Conservation (phyloP, 306 rosid genomes). For the apple (Malus domestica) region ASM211411v1 NC_041797.1:6722001-6722500, state of each 20-base stretch:
- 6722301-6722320: slow-evolving; percentile 52
- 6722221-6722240: slow-evolving; percentile 37
- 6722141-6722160: slow-evolving; percentile 18
- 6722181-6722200: slow-evolving; percentile 46
- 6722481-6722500: slow-evolving; percentile 76
- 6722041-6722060: slow-evolving; percentile 3
- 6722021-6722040: not conserved
- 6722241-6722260: slow-evolving; percentile 31
- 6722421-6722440: slow-evolving; percentile 63
- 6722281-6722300: slow-evolving; percentile 55
- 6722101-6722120: slow-evolving; percentile 41
- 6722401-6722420: slow-evolving; percentile 80
- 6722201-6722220: slow-evolving; percentile 36
- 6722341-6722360: slow-evolving; percentile 44
- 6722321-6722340: slow-evolving; percentile 69
- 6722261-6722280: slow-evolving; percentile 62
- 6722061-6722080: slow-evolving; percentile 10
- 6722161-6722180: slow-evolving; percentile 32
- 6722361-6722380: slow-evolving; percentile 84
- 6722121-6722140: slow-evolving; percentile 30
- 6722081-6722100: slow-evolving; percentile 24
- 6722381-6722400: slow-evolving; percentile 70
- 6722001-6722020: slow-evolving; percentile 18
- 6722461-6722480: slow-evolving; percentile 59
- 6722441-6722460: slow-evolving; percentile 70